Evolutionary conservation across 2,329 filamentous ascomycete species (phyloP), one percentile per base, ranked within the genome.

Genomic region (Paraconiothyrium brasiliense): DNA sequence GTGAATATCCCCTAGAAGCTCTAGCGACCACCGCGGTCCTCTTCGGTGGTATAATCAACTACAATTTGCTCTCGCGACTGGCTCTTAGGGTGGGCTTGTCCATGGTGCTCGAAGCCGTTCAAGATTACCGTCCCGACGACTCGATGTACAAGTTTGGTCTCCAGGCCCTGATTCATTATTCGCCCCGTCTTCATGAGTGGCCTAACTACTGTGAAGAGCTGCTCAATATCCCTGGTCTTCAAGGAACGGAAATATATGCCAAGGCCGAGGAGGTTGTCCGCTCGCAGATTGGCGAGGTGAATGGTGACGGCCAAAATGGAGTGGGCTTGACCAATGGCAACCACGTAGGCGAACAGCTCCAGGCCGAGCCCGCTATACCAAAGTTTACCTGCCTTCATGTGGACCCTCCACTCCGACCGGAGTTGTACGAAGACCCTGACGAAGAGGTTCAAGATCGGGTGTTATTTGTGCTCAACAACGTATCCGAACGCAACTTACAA

Each of bases 111-210:
- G 94, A 99, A 77, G 93, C 95, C 13, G 93, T 99, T 27, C 87
- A 92, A 66, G 93, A 97, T 66, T 92, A 95, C 71, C 82, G 86
- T 35, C 88, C 91, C 0, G 91, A 96, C 35, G 89, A 94, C 63
- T 89, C 92, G 1, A 98, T 99, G 95, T 98, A 95, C 83, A 97
- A 97, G 72, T 99, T 99, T 75, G 95, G 96, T 11, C 85, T 99
- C 13, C 95, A 99, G 76, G 95, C 95, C 16, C 86, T 99, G 62
- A 90, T 97, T 76, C 93, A 98, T 77, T 87, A 98, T 57, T 89
- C 93, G 58, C 85, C 88, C 43, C 89, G 95, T 44, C 88, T 99
- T 52, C 86, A 89, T 4, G 95, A 99, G 75, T 99, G 95, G 95
- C 93, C 93, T n/a, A 92, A 92, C 1, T 96, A 97, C 71, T 98